Evolutionary conservation across 805 yeast species (phyloP), one percentile per base, ranked within the genome.

Genomic region (Yarrowia porcina): DNA sequence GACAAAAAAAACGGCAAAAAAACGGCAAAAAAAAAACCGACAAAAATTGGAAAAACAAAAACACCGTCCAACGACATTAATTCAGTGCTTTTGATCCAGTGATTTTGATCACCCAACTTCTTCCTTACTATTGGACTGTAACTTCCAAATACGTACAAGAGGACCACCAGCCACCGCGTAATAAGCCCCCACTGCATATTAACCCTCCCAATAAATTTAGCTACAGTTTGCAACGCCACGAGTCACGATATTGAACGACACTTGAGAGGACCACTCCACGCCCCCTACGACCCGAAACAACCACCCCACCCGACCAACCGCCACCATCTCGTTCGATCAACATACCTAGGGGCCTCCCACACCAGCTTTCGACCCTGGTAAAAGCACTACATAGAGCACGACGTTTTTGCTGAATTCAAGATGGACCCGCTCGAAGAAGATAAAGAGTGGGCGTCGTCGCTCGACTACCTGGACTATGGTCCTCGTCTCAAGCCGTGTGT

Each of bases 221-320:
- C 56, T 49, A 32, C 54, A 23, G 39, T 32, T 32, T 45, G 52
- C 56, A 32, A 49, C 56, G 56, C 56, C 56, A 49, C 56, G 56
- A 49, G 56, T 49, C 56, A 49, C 56, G 56, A 33, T 49, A 49
- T 21, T 45, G 38, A n/a, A 10, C 15, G 9, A 15, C 7, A 27
- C 9, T n/a, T n/a, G n/a, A n/a, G n/a, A n/a, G n/a, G n/a, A n/a
- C n/a, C n/a, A n/a, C n/a, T n/a, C n/a, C n/a, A n/a, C n/a, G n/a
- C n/a, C n/a, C n/a, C n/a, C n/a, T n/a, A n/a, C n/a, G n/a, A n/a
- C n/a, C n/a, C n/a, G n/a, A n/a, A n/a, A n/a, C n/a, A n/a, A n/a
- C n/a, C n/a, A n/a, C n/a, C n/a, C n/a, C n/a, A n/a, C n/a, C n/a
- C n/a, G n/a, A n/a, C n/a, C n/a, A n/a, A n/a, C n/a, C n/a, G n/a